Base-by-base conservation (phyloP, 148 eudicot species). In the Camellia japonica region DNA sequence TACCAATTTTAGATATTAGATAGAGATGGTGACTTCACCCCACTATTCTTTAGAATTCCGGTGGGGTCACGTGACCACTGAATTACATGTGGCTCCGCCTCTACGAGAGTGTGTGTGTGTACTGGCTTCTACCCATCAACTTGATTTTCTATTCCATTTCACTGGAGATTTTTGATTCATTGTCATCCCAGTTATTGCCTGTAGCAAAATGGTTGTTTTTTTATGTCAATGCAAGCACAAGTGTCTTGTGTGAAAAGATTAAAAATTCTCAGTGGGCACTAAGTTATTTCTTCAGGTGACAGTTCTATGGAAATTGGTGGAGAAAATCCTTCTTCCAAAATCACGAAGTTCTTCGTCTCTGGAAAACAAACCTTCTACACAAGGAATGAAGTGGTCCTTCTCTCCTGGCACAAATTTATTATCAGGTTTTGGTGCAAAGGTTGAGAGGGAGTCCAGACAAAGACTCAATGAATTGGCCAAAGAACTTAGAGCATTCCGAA, bases 271-370 rank as follows among this genome's bases (percentile, higher is more conserved):
- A 63, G 78, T 74, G 79, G 79, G 79, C 73, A 83, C 93, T 95
- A 87, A 95, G 84, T 84, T 81, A 43, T 74, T 46, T 86, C 82
- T 90, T 94, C 95, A 94, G 97, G 82, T 91, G 83, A 90, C 98
- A 94, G 98, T 96, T 90, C 63, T 96, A 82, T 93, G 98, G 98
- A 96, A 94, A 81, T 79, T 96, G 87, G 90, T 87, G 86, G 93
- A 84, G 83, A 94, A 89, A 81, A 19, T 96, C 41, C 82, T 91
- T 75, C 77, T 80, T 74, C 99, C 98, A 49, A 90, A 92, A 83
- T 83, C 83, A 68, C 10, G 84, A 67, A 88, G 79, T 80, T 72
- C 89, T 60, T 56, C 88, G 43, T 61, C 85, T 10, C 76, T 80
- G 76, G 97, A 87, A 80, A 83, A 80, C 61, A 87, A 87, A 84